Evolutionary conservation across 2,329 filamentous ascomycete genomes (phyloP), one percentile per base, ranked within the genome.

Genomic region (Tolypocladium amazonense): DNA sequence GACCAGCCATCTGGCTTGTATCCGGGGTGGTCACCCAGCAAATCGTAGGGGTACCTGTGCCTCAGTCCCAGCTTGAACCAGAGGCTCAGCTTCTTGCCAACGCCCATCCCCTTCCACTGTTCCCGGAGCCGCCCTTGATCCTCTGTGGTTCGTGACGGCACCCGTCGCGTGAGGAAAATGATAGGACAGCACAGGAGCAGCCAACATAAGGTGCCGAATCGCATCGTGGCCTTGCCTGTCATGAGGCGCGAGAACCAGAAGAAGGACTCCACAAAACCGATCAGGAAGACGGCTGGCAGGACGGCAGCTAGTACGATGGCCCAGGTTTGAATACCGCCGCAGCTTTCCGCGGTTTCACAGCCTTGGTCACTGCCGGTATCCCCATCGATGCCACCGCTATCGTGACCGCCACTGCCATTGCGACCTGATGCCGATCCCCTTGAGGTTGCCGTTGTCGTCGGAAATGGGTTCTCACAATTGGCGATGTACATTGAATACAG

Each of bases 171-270:
- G 50, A 65, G 60, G 50, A 62, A 64, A 25, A 64, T 43, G 33
- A 55, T 41, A 15, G 59, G 59, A 4, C 54, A 41, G 30, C 56
- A 60, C n/a, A 60, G 59, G 41, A 66, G 30, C 35, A 68, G 67
- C 70, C 71, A 73, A 61, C 59, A 66, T 27, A 70, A 37, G 27
- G 70, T 72, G 27, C 69, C 69, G 20, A 71, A 63, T 20, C 69
- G 65, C 18, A 71, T 62, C 9, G 70, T 62, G 53, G 57, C 57
- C 60, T 67, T 65, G 35, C 71, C 70, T 5, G 63, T 60, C 69
- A 72, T 72, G 57, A 72, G 58, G 25, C 67, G 61, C n/a, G 64
- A 63, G 62, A 70, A 72, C 70, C 71, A 72, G 54, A 68, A 61
- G 61, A 64, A 72, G 27, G 67, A 70, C 58, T 72, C 69, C 27